These are phyloP conservation scores for Phytophthora litchii DNA, from an alignment of 352 stramenopile species.

Conservation along the genomic window DNA sequence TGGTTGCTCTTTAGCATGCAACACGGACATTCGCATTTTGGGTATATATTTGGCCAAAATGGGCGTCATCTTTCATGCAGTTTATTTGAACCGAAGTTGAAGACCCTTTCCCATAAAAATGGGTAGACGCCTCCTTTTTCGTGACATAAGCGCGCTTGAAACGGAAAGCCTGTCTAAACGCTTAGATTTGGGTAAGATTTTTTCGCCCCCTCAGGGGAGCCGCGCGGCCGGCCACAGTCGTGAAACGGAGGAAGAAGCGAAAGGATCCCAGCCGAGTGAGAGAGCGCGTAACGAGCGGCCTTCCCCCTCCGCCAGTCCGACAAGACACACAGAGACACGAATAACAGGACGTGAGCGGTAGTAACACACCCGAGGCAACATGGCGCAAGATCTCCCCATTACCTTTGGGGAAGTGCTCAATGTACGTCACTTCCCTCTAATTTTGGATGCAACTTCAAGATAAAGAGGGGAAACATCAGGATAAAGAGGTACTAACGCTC, in stretches of 20 bases:
- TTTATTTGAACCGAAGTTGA: no score
- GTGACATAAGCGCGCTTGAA: constrained; percentile 37
- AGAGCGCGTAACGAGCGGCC: constrained; percentile 17
- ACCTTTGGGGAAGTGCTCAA: constrained; percentile 91
- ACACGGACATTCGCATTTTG: neutral
- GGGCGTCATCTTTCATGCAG: no score
- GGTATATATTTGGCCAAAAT: no score
- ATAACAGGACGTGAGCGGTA: constrained; percentile 12
- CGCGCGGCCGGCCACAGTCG: constrained; percentile 55
- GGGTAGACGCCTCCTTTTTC: no score
- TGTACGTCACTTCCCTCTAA: constrained; percentile 56
- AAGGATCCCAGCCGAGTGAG: constrained; percentile 31
- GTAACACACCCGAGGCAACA: constrained; percentile 30
- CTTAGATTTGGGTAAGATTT: constrained; percentile 34
- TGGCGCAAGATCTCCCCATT: constrained; percentile 90
- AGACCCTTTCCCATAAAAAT: neutral
- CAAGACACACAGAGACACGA: constrained; percentile 27
- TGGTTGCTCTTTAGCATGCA: neutral
- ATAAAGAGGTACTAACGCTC: constrained; percentile 7
- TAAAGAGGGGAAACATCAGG: constrained; percentile 17
- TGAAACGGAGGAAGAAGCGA: constrained; percentile 73
- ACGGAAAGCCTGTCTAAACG: constrained; percentile 10
- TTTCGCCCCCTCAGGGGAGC: constrained; percentile 24
- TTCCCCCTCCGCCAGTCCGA: constrained; percentile 29
- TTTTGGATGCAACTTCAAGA: constrained; percentile 13